These are phyloP conservation scores for Xylaria sp. DNA, from an alignment of 2,329 filamentous ascomycete species.

Conservation along the genomic window DNA sequence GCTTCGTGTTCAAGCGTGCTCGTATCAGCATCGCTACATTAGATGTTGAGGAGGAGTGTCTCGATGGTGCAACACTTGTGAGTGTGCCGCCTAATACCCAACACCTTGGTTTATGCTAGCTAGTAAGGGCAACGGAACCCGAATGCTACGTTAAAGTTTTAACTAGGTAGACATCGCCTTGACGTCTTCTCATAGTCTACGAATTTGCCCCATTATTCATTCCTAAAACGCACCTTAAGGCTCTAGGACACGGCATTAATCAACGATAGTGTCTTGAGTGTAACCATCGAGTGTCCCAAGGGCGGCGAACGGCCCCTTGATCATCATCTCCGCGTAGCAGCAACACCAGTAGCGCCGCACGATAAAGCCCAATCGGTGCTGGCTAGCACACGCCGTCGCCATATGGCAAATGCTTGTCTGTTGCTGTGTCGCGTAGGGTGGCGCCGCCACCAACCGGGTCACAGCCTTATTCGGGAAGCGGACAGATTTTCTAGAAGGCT, in stretches of 20 bases:
- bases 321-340: slow-evolving; percentile 17
- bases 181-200: not conserved
- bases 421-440: slow-evolving; percentile 16
- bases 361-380: slow-evolving; percentile 1
- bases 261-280: not conserved
- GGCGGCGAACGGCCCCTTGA: slow-evolving; percentile 2
- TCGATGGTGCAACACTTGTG: not conserved
- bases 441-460: slow-evolving; percentile 22
- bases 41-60: not conserved
- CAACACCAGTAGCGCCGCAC: slow-evolving; percentile 11
- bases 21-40: not conserved
- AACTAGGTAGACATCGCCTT: not conserved
- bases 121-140: not conserved
- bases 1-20: not conserved
- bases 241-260: not conserved
- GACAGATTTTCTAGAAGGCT: slow-evolving; percentile 33
- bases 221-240: not conserved
- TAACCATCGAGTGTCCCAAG: slow-evolving; percentile 6
- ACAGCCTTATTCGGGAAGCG: slow-evolving; percentile 32
- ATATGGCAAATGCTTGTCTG: slow-evolving; percentile 9
- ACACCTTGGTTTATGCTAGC: not conserved
- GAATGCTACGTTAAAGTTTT: slow-evolving; percentile 1
- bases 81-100: not conserved
- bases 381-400: slow-evolving; percentile 3
- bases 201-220: not conserved